Base-by-base conservation (phyloP, 1,284 basidiomycete genomes). In the Sanguinoderma infundibulare region DNA sequence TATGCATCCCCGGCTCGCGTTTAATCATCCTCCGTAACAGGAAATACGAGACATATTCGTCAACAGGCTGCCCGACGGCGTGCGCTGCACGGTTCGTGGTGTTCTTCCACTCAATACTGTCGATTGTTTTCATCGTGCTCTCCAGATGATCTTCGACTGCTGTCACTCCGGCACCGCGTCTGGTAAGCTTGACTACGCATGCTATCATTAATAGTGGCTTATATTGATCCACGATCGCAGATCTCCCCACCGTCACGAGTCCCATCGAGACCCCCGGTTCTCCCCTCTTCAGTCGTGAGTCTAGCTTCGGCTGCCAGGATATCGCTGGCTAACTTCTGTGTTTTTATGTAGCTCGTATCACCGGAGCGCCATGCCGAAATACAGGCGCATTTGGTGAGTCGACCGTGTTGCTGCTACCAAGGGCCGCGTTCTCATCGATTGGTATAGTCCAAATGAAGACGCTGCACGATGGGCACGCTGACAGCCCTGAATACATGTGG, bases 91-190 rank as follows among this genome's bases (percentile, higher is more conserved):
- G 42, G 68, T 69, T 46, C 22, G 68, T 64, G 20, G 42, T 1
- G 22, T 20, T 5, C 28, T 7, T 22, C 3, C 1, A 17, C 30
- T 26, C 3, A 39, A 5, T 39, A 38, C 28, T 14, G 2, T 10
- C 36, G 17, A 34, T 17, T 32, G 1, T 28, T 54, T 47, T 52
- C 44, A 40, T 49, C 10, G 1, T 34, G n/a, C 30, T 30, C 14
- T 49, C 34, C n/a, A 71, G 70, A 62, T 70, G 44, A 52, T 72
- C 3, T 69, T 71, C 47, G 71, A 72, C 55, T 69, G 66, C 55
- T 71, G 69, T 50, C 68, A 70, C 53, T 68, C 69, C 14, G 70
- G 70, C 1, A 72, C 69, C 8, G 67, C 63, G 3, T 69, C 69
- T 24, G 71, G 72, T 72, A 40, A 30, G 32, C 14, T n/a, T 17